These are phyloP conservation scores for Candida pseudoviswanathii DNA, from an alignment of 1,139 yeast species.

Conservation along the genomic window DNA sequence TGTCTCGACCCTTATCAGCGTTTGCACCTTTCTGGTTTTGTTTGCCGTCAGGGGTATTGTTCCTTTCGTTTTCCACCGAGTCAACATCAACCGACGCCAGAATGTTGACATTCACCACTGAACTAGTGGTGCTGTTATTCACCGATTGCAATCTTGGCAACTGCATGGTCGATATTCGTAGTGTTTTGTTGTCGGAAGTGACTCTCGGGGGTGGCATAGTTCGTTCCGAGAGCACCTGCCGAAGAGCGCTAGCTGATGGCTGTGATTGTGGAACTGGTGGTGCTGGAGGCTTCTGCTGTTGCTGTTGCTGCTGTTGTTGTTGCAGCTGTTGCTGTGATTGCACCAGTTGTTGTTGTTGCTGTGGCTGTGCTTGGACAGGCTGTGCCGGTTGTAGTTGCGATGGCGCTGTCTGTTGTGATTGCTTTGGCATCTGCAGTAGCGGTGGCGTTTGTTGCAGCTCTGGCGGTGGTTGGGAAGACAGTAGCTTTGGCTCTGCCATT, in stretches of 20 bases:
- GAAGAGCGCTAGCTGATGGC: not conserved
- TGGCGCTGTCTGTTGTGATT: not conserved
- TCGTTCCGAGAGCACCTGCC: conserved; percentile 8
- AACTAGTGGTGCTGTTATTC: conserved; percentile 30
- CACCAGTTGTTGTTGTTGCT: no score
- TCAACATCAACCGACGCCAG: conserved; percentile 25
- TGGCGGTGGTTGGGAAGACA: not conserved
- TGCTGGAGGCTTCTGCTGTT: not conserved
- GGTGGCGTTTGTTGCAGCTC: not conserved
- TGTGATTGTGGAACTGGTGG: not conserved
- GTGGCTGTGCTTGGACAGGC: not conserved
- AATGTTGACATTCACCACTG: conserved; percentile 37
- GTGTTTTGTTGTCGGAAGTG: conserved; percentile 33
- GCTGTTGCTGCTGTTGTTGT: not conserved
- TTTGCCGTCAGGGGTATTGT: not conserved
- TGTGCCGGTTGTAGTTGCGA: not conserved
- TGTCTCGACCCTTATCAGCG: conserved; percentile 3
- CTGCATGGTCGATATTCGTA: conserved; percentile 29
- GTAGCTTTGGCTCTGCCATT: not conserved
- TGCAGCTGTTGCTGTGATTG: not conserved
- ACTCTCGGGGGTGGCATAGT: conserved; percentile 24
- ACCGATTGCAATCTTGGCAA: conserved; percentile 21
- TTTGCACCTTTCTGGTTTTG: conserved; percentile 8
- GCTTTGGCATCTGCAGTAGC: not conserved
- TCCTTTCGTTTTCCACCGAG: conserved; percentile 1